These are phyloP conservation scores for Cryoendolithus antarcticus DNA, from an alignment of 2,329 filamentous ascomycete genomes.

Conservation along the genomic window DNA sequence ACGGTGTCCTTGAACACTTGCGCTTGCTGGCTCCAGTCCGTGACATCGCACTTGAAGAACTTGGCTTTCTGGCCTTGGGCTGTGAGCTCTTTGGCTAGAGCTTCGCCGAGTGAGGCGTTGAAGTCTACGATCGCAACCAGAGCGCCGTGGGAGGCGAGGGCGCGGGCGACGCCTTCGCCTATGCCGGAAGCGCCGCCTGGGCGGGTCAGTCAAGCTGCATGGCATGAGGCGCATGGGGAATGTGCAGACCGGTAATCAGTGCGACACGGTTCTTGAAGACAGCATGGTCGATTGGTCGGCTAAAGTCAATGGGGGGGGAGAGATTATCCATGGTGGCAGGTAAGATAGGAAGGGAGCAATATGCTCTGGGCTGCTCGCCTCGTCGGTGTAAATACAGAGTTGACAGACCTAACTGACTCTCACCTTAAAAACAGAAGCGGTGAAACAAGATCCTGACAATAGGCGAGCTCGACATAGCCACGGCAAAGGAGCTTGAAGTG, in stretches of 20 bases:
- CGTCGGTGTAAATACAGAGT: too few relatives aligned
- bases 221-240: too few relatives aligned
- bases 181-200: slow-evolving; percentile 17
- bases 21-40: slow-evolving; percentile 16
- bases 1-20: slow-evolving; percentile 20
- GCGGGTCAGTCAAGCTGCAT: too few relatives aligned
- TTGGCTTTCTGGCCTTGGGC: slow-evolving; percentile 9
- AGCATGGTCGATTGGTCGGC: slow-evolving; percentile 8
- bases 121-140: slow-evolving; percentile 19
- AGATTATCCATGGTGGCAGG: too few relatives aligned
- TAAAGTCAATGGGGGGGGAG: slow-evolving; percentile 10
- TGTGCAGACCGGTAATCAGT: slow-evolving; percentile 11
- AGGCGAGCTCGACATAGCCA: too few relatives aligned
- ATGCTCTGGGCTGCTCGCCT: too few relatives aligned
- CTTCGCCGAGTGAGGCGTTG: slow-evolving; percentile 7
- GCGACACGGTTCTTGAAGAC: slow-evolving; percentile 14
- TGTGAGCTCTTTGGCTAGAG: slow-evolving; percentile 5
- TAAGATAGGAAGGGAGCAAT: too few relatives aligned
- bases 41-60: slow-evolving; percentile 17
- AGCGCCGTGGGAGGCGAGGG: slow-evolving; percentile 17
- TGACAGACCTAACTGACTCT: too few relatives aligned
- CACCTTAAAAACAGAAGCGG: too few relatives aligned
- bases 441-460: too few relatives aligned
- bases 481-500: too few relatives aligned
- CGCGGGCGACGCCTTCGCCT: slow-evolving; percentile 12